Conservation (phyloP, 768 basidiomycete species). For the Boletellus sp. region DNA sequence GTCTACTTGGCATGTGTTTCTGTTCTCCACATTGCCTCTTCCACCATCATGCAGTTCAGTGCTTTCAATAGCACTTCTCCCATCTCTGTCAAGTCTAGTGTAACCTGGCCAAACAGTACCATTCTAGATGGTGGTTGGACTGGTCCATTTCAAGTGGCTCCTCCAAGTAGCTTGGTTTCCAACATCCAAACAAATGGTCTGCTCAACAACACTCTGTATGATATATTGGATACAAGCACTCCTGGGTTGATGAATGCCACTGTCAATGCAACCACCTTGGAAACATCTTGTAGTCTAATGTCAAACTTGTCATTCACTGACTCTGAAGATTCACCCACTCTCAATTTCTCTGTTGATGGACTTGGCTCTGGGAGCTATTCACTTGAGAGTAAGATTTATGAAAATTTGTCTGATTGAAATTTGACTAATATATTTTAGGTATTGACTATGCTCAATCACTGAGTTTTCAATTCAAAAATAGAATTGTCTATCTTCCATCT, state of each 20-base stretch:
- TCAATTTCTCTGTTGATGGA: background rate
- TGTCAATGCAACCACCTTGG: conserved; percentile 13
- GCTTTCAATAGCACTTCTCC: conserved; percentile 5
- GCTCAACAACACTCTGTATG: conserved; percentile 11
- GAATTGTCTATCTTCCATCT: background rate
- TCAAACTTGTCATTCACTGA: conserved; percentile 1
- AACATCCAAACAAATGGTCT: conserved; percentile 6
- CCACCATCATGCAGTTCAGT: conserved; percentile 20
- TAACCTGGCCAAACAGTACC: conserved; percentile 7
- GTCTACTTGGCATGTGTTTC: conserved; percentile 18
- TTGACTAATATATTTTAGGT: too few relatives aligned
- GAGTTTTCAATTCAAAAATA: background rate
- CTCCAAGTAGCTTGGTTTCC: background rate
- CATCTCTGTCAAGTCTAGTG: background rate
- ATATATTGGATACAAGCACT: background rate
- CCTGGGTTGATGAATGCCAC: background rate
- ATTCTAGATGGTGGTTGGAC: conserved; percentile 1
- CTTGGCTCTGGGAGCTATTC: background rate
- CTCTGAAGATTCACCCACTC: background rate
- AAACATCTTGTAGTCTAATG: conserved; percentile 8
- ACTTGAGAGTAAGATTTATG: background rate
- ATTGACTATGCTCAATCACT: background rate
- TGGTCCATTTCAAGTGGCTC: background rate
- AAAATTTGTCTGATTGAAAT: background rate
- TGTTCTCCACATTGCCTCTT: conserved; percentile 17